Conservation (phyloP, 129 eudicot species). For the Centrapalus pauciflorus region DNA sequence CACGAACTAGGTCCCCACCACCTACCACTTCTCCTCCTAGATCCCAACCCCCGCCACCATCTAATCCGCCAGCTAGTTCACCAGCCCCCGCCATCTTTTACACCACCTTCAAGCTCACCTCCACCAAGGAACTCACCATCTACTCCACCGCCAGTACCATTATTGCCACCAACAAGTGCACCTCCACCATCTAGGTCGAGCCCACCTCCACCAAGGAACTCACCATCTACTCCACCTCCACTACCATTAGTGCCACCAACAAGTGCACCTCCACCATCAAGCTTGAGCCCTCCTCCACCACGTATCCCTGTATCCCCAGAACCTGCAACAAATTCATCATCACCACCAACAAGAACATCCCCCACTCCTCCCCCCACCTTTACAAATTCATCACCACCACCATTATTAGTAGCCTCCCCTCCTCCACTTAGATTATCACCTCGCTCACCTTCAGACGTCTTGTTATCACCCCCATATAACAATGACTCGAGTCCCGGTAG, state of each 20-base stretch:
- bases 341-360: slow-evolving; percentile 9
- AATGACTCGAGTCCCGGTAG: slow-evolving; percentile 28
- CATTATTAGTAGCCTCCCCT: slow-evolving; percentile 13
- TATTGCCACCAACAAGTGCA: slow-evolving; percentile 25
- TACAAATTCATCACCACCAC: slow-evolving; percentile 22
- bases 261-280: slow-evolving; percentile 12
- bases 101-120: slow-evolving; percentile 26
- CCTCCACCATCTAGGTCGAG: slow-evolving; percentile 7
- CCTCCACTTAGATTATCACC: slow-evolving; percentile 23
- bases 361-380: slow-evolving; percentile 22
- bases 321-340: slow-evolving; percentile 19
- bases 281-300: not conserved
- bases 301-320: slow-evolving; percentile 11
- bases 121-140: slow-evolving; percentile 13
- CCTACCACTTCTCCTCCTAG: slow-evolving; percentile 24
- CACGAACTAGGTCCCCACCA: slow-evolving; percentile 16
- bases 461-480: slow-evolving; percentile 31
- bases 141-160: slow-evolving; percentile 32
- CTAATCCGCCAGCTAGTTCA: slow-evolving; percentile 20
- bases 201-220: slow-evolving; percentile 25
- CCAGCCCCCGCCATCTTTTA: slow-evolving; percentile 21
- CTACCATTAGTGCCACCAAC: slow-evolving; percentile 15
- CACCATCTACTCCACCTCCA: slow-evolving; percentile 33
- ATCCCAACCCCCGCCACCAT: slow-evolving; percentile 11
- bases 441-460: slow-evolving; percentile 30